Base-by-base conservation (phyloP, 106 monocot species). In the Acanthochlamys bracteata region DNA sequence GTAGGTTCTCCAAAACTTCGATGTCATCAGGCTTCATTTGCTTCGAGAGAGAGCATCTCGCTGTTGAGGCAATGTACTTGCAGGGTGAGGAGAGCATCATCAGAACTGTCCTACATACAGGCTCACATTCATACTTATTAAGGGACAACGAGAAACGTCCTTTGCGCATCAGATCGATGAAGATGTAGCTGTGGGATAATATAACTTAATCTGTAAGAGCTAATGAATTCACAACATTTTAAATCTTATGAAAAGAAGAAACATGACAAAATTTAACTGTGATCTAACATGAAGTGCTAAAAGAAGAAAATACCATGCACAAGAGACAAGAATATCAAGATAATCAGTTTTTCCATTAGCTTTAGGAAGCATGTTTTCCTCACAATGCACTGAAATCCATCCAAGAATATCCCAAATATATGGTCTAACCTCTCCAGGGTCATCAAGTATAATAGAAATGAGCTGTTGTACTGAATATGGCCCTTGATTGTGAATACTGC, bases 351-450 rank as follows among this genome's bases (percentile, higher is more conserved):
- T 59, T 66, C 70, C 61, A 23, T 59, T 24, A 11, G 33, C 24
- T 63, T 61, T 64, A 21, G 67, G 65, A 24, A 59, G 60, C 71
- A 78, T 87, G 33, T 76, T 61, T 69, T 79, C 77, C 24, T 71
- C 69, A 59, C 76, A 80, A 41, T 87, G 45, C 24, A 61, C 68
- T 41, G 65, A 75, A 69, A 95, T 75, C 65, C 73, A 84, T 46
- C 86, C 84, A 55, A 95, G 75, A 72, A 82, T 87, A 69, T 90
- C 82, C 90, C 90, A 95, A 57, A 86, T 39, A 55, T 59, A 67
- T 8, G 70, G 67, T 63, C 72, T 72, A 53, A 55, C 63, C 54
- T 71, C 74, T 27, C 53, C 58, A 54, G 40, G 14, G 24, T 78
- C 78, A 53, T 80, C 65, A 71, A 68, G 66, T 41, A 71, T 21